Base-by-base conservation (phyloP, 805 yeast species). In the Barnettozyma pratensis region DNA sequence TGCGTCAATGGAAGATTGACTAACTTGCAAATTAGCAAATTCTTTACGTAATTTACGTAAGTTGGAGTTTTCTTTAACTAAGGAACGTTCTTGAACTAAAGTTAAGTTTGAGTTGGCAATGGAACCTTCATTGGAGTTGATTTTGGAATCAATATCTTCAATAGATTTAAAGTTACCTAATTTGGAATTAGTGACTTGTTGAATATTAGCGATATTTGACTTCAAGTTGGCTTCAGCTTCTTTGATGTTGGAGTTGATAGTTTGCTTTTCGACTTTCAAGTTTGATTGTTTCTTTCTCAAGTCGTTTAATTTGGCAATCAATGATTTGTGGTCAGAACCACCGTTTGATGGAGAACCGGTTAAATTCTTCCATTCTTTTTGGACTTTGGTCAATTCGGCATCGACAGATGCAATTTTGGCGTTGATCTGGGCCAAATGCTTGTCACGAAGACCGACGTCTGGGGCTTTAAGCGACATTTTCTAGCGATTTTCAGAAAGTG, bases 51-150 rank as follows among this genome's bases (percentile, higher is more conserved):
- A 71, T 71, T 87, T 89, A 70, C 92, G 83, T 67, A 94, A 79
- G 41, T 83, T 68, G 45, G 89, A 77, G 76, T 89, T 86, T 71
- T 92, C 98, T 71, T 87, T 87, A 57, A 94, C 81, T 55, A 76
- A 70, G 63, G 82, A 77, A 73, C 88, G 85, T 77, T 94, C 99
- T 54, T 92, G 96, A 46, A 90, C 97, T 62, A 94, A 80, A 59
- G 87, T 80, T 65, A 94, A 75, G 41, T 76, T 69, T 54, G 98
- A 98, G 44, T 85, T 70, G 48, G 86, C 87, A 53, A 94, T 83
- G 56, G 77, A 73, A 39, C 75, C 77, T 65, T 94, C 97, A 62
- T 89, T 78, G 55, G 73, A 73, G 50, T 65, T 64, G 61, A 87
- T 75, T 67, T 83, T 80, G 50, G 72, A 72, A 58, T 86, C 90